Conservation (phyloP, 73 alveolate species). For the Uronychia binucleata region DNA sequence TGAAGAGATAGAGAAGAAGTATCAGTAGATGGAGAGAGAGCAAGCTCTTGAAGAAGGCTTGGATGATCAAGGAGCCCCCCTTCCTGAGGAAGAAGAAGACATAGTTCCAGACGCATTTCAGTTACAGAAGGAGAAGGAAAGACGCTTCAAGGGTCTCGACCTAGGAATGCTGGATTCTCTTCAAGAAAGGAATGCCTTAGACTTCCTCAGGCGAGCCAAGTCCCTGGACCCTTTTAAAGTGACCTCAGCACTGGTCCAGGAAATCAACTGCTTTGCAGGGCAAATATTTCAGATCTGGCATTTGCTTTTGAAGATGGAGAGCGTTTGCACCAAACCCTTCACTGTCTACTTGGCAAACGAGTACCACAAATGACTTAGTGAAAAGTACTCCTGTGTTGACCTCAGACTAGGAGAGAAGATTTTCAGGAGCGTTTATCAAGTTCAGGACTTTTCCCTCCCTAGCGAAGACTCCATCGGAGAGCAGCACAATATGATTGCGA, state of each 20-base stretch:
- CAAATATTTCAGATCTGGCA: slow-evolving; percentile 19
- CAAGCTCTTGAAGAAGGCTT: background rate
- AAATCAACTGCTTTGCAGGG: slow-evolving; percentile 32
- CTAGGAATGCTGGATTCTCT: no score
- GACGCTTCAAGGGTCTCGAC: no score
- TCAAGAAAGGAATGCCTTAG: background rate
- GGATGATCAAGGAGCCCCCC: background rate
- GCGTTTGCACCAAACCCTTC: background rate
- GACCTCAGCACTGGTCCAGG: slow-evolving; percentile 27
- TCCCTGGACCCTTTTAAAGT: slow-evolving; percentile 26
- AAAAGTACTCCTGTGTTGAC: no score
- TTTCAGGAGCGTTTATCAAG: background rate
- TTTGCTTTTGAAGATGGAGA: background rate
- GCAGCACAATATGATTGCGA: slow-evolving; percentile 54
- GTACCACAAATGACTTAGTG: background rate
- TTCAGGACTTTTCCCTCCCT: slow-evolving; percentile 58
- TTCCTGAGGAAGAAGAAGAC: background rate
- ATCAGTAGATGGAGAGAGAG: background rate
- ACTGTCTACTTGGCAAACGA: background rate
- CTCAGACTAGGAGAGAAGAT: background rate
- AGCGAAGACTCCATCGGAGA: slow-evolving; percentile 59
- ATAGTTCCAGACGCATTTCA: no score
- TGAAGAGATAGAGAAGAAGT: background rate
- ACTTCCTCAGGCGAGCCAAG: background rate
- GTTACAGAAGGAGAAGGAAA: no score